A percentile compares a stretch with the other conserved stretches of the same genome.
Conservation (phyloP, 2,329 filamentous ascomycete genomes). For the Beauveria medogensis region DNA sequence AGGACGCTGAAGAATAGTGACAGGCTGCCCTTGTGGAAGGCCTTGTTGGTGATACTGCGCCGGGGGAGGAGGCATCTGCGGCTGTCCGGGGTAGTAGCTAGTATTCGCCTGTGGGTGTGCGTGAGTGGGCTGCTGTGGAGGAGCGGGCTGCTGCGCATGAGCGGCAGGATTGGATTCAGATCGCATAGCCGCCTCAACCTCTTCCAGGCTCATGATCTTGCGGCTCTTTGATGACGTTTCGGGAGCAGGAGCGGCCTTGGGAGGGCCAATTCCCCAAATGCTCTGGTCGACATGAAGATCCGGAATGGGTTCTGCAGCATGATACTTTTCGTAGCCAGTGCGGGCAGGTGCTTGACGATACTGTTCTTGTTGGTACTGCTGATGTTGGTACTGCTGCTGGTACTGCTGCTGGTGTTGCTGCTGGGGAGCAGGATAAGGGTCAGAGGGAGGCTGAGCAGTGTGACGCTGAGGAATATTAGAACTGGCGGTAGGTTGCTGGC, state of each 20-base stretch:
- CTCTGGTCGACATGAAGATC: slow-evolving; percentile 89
- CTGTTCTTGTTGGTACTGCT: slow-evolving; percentile 19
- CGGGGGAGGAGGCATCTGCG: slow-evolving; percentile 14
- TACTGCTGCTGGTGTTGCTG: slow-evolving; percentile 22
- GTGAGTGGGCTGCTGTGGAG: not conserved
- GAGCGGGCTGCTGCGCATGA: not conserved
- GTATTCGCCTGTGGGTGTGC: not conserved
- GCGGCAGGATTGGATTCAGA: slow-evolving; percentile 50
- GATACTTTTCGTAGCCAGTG: slow-evolving; percentile 88
- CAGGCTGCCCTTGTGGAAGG: slow-evolving; percentile 37
- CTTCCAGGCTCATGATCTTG: slow-evolving; percentile 92
- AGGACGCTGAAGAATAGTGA: slow-evolving; percentile 49
- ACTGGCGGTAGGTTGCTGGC: slow-evolving; percentile 56
- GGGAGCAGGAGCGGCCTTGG: slow-evolving; percentile 30
- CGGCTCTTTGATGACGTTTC: slow-evolving; percentile 32
- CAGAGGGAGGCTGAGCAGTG: slow-evolving; percentile 24
- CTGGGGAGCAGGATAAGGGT: slow-evolving; percentile 31
- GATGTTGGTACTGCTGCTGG: slow-evolving; percentile 22
- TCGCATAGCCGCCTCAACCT: slow-evolving; percentile 91
- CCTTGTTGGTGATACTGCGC: slow-evolving; percentile 24
- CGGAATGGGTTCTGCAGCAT: slow-evolving; percentile 73
- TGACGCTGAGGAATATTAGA: slow-evolving; percentile 25
- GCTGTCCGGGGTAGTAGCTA: slow-evolving; percentile 14
- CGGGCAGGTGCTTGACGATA: slow-evolving; percentile 50
- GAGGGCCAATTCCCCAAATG: slow-evolving; percentile 74